A percentile compares a stretch with the other conserved stretches of the same genome.
Evolutionary conservation across 768 basidiomycete genomes (phyloP).

Genomic region (Steccherinum ochraceum): DNA sequence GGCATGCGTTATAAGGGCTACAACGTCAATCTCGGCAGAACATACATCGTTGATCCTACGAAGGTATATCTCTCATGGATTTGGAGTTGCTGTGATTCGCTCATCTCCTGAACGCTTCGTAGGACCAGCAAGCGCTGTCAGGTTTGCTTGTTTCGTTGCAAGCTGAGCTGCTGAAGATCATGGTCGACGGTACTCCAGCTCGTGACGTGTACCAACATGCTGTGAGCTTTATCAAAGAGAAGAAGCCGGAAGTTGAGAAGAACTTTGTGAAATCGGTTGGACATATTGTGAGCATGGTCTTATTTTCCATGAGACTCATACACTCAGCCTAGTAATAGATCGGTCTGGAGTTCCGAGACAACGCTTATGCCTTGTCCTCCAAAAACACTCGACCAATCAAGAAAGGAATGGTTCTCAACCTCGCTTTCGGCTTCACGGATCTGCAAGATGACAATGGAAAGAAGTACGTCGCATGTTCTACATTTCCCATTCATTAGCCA

Average conservation of each 20-base stretch:
- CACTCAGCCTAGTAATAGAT: constrained; percentile 43
- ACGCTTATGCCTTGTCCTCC: constrained; percentile 70
- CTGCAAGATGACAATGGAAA: constrained; percentile 67
- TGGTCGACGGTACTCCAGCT: constrained; percentile 72
- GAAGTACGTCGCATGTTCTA: constrained; percentile 46
- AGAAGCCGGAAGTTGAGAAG: constrained; percentile 78
- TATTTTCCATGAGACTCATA: neutral
- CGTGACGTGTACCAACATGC: constrained; percentile 84
- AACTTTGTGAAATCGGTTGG: constrained; percentile 86
- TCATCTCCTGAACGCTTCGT: constrained; percentile 3
- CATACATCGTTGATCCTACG: constrained; percentile 92
- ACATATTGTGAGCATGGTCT: constrained; percentile 59
- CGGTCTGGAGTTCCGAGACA: constrained; percentile 93
- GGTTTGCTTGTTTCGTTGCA: constrained; percentile 73
- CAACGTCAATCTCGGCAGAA: constrained; percentile 87
- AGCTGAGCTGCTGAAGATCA: constrained; percentile 60
- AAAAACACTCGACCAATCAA: constrained; percentile 73
- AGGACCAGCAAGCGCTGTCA: constrained; percentile 94
- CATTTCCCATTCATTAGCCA: neutral
- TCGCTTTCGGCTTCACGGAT: constrained; percentile 82
- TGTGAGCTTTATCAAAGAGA: constrained; percentile 60
- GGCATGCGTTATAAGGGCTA: constrained; percentile 93
- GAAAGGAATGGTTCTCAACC: constrained; percentile 79
- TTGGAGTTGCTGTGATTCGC: neutral
- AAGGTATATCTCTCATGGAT: constrained; percentile 41